Conservation (phyloP, 2,329 filamentous ascomycete species). For the Ampelomyces quisqualis region DNA sequence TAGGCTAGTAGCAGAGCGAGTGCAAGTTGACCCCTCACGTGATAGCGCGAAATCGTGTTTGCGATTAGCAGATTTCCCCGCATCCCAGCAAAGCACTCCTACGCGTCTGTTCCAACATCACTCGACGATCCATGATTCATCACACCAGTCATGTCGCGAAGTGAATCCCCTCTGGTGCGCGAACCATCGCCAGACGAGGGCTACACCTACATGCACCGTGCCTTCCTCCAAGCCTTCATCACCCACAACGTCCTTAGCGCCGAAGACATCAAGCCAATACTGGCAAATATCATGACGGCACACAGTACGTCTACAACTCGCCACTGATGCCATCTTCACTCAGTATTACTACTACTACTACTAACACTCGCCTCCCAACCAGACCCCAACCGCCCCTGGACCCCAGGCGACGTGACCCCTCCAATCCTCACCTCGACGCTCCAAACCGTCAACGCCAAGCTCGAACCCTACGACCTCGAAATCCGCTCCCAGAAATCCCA, state of each 20-base stretch:
- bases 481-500: slow-evolving; percentile 77
- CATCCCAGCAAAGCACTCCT: neutral
- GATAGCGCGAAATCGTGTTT: neutral
- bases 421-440: slow-evolving; percentile 70
- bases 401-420: slow-evolving; percentile 64
- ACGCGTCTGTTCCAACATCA: neutral
- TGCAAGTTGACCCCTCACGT: no score
- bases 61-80: neutral
- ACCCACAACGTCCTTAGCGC: slow-evolving; percentile 75
- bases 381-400: slow-evolving; percentile 49
- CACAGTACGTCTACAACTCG: slow-evolving; percentile 45
- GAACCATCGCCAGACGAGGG: slow-evolving; percentile 12
- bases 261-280: slow-evolving; percentile 68
- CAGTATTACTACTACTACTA: neutral
- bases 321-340: no score
- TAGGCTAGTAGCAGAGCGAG: no score
- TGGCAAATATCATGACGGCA: slow-evolving; percentile 71
- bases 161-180: slow-evolving; percentile 16
- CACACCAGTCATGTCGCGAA: slow-evolving; percentile 15
- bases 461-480: slow-evolving; percentile 83
- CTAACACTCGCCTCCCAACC: slow-evolving; percentile 5
- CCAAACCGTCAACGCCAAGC: slow-evolving; percentile 66
- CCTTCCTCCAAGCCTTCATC: slow-evolving; percentile 88
- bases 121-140: neutral
- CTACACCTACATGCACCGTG: slow-evolving; percentile 66